These are phyloP conservation scores for Paecilomyces sp. DNA, from an alignment of 2,329 filamentous ascomycete genomes.

Conservation along the genomic window DNA sequence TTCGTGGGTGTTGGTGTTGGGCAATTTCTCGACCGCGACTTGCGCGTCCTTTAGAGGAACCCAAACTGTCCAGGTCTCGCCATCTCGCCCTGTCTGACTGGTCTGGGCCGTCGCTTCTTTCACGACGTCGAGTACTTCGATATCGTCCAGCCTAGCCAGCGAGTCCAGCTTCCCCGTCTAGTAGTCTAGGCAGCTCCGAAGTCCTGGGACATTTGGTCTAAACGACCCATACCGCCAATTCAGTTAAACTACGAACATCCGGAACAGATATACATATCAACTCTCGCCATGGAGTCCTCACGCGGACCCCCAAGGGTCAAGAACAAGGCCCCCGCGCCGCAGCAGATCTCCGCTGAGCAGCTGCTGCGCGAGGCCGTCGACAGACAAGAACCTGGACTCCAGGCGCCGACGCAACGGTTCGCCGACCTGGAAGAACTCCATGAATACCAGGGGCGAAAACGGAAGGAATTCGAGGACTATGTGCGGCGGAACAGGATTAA, in stretches of 20 bases:
- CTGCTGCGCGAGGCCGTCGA: constrained; percentile 95
- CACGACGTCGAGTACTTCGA: no score
- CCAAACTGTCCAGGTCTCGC: not conserved
- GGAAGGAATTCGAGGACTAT: constrained; percentile 97
- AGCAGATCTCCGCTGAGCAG: constrained; percentile 94
- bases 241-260: not conserved
- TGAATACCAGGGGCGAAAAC: constrained; percentile 91
- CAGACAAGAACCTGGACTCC: constrained; percentile 78
- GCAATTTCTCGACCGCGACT: not conserved
- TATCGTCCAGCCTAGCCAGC: not conserved
- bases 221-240: not conserved
- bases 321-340: constrained; percentile 89
- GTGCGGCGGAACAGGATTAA: constrained; percentile 89
- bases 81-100: no score
- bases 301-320: constrained; percentile 94
- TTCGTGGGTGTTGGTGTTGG: not conserved
- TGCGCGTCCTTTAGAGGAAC: not conserved
- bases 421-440: constrained; percentile 96
- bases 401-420: constrained; percentile 90
- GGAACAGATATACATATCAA: not conserved
- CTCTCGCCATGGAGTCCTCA: constrained; percentile 69
- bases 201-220: not conserved
- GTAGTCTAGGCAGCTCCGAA: not conserved
- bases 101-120: no score
- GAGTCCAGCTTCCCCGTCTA: not conserved